phyloP scores from a whole-genome alignment of 1,139 yeast species.

The Candida tetrigidarum region DNA sequence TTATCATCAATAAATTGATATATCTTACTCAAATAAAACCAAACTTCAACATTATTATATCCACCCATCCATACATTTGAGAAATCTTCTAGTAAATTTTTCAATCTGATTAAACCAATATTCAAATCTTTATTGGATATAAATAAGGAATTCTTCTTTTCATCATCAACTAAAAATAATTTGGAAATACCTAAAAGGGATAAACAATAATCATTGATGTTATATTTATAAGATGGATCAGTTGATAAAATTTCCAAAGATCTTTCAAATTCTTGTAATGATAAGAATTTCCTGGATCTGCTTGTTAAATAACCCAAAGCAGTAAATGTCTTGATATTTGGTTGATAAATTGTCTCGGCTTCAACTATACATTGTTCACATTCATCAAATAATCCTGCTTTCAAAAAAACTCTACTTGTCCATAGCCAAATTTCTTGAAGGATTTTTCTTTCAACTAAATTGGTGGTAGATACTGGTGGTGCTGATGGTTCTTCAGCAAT shows the following conservation, averaged over 20 bases:
- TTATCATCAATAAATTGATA: constrained; percentile 67
- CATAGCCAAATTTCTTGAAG: constrained; percentile 76
- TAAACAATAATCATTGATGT: constrained; percentile 45
- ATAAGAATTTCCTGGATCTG: constrained; percentile 43
- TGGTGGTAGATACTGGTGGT: constrained; percentile 7
- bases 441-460: constrained; percentile 33
- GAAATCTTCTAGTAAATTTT: constrained; percentile 60
- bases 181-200: constrained; percentile 72
- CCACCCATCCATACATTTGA: constrained; percentile 56
- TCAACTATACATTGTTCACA: constrained; percentile 77
- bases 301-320: constrained; percentile 57
- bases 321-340: constrained; percentile 57
- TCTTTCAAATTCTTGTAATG: constrained; percentile 70
- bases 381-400: constrained; percentile 58
- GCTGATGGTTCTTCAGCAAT: not conserved
- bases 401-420: constrained; percentile 67
- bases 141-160: constrained; percentile 36
- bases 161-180: constrained; percentile 52
- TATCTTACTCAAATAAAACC: constrained; percentile 71
- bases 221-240: constrained; percentile 21
- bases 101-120: constrained; percentile 69
- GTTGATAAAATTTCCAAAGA: constrained; percentile 53
- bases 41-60: constrained; percentile 64
- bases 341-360: constrained; percentile 58
- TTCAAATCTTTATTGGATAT: constrained; percentile 54